Base-by-base conservation (phyloP, 352 stramenopile genomes). In the Phytopythium mirpurense region DNA sequence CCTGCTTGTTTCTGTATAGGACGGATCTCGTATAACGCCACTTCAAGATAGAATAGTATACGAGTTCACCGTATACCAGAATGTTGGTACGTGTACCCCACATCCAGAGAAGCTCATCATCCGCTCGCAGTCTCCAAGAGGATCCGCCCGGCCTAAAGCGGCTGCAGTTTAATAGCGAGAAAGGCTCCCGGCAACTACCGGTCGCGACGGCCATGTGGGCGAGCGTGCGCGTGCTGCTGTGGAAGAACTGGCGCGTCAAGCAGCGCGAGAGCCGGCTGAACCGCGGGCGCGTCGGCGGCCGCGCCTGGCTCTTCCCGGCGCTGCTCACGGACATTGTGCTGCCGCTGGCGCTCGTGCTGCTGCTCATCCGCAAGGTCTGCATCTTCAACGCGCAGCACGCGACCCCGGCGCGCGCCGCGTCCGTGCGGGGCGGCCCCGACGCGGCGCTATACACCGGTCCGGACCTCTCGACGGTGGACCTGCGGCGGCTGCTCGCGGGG, bases 191-290 rank as follows among this genome's bases (percentile, higher is more conserved):
- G n/a, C n/a, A n/a, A n/a, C n/a, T n/a, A n/a, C n/a, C n/a, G n/a
- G n/a, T n/a, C n/a, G n/a, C n/a, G 41, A 8, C 41, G 10, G 41
- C 41, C 27, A 47, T 65, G 45, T 77, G 70, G 70, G 52, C 60
- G 44, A 68, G 47, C 56, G 59, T 78, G 21, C 50, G 74, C 60
- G 74, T 88, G 52, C 59, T 93, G 57, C 74, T 90, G 41, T 86
- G 78, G 76, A 93, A 90, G 65, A 86, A 88, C 61, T 93, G 80
- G 80, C 79, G 79, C 65, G 54, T 83, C 16, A 90, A 90, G 67
- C 83, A 90, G 72, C 82, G 79, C 59, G 75, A 89, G 59, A 88
- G 77, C 51, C 56, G 71, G 15, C 65, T 90, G n/a, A 89, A 90
- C 52, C 60, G 68, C 54, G 29, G 46, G 0, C 70, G 76, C 36